Conservation (phyloP, 495 filamentous ascomycete species). For the Cryomyces antarcticus region DNA sequence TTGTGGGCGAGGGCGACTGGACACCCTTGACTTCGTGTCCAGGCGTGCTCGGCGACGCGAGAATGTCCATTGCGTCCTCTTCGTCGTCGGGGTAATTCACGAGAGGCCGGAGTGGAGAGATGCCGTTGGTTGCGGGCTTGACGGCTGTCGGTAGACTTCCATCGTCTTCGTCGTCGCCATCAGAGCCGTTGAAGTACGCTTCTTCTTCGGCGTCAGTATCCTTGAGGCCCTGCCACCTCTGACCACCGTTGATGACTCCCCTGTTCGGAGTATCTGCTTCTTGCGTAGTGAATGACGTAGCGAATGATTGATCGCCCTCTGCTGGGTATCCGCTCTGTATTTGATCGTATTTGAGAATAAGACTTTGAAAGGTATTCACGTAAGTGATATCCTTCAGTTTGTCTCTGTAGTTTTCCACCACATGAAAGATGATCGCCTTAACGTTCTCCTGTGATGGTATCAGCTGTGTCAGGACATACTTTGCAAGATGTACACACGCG, state of each 20-base stretch:
- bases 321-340: conserved; percentile 34
- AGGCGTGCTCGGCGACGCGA: conserved; percentile 10
- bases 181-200: conserved; percentile 81
- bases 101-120: conserved; percentile 47
- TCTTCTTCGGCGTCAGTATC: conserved; percentile 81
- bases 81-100: conserved; percentile 89
- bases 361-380: conserved; percentile 62
- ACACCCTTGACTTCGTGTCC: neutral
- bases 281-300: conserved; percentile 19
- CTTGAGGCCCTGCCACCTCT: conserved; percentile 52
- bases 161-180: conserved; percentile 66
- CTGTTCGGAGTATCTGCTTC: conserved; percentile 17
- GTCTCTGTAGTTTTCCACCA: conserved; percentile 78
- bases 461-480: conserved; percentile 1
- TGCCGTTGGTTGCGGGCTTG: conserved; percentile 17
- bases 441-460: conserved; percentile 38
- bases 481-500: conserved; percentile 12
- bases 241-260: conserved; percentile 32
- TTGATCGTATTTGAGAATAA: conserved; percentile 67
- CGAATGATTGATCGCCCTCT: conserved; percentile 1
- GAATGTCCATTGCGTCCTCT: conserved; percentile 35
- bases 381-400: conserved; percentile 62
- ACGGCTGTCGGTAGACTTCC: conserved; percentile 11
- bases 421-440: conserved; percentile 60
- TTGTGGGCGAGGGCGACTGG: conserved; percentile 7